Percentiles rank a stretch among this genome's conserved stretches.
phyloP scores from a whole-genome alignment of 768 basidiomycete genomes.

The Suillus subalutaceus region DNA sequence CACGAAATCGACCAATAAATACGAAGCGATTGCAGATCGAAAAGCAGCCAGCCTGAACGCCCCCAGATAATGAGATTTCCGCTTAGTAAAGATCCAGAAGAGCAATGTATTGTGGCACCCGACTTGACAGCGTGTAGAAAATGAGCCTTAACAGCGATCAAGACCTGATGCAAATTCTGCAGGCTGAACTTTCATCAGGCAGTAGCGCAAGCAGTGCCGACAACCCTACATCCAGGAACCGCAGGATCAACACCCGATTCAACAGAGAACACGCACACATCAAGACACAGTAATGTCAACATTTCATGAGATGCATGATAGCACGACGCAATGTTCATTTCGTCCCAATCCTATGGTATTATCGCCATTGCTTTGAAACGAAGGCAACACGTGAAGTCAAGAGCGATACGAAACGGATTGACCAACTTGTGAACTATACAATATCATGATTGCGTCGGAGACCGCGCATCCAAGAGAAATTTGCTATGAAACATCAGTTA shows the following conservation, averaged over 20 bases:
- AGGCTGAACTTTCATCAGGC: background rate
- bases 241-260: background rate
- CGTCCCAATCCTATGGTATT: background rate
- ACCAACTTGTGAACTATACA: background rate
- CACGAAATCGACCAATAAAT: background rate
- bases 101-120: background rate
- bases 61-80: background rate
- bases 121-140: background rate
- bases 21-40: too few relatives aligned
- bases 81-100: background rate
- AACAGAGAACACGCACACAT: conserved; percentile 3
- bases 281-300: background rate
- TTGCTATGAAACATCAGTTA: background rate
- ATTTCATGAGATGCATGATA: background rate
- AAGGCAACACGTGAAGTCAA: background rate
- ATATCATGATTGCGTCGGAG: background rate
- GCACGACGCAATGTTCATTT: background rate
- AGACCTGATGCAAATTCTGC: background rate
- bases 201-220: background rate
- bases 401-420: background rate
- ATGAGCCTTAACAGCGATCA: background rate
- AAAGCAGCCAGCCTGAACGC: background rate
- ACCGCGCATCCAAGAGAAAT: background rate
- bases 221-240: background rate
- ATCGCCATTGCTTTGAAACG: background rate